phyloP scores from a whole-genome alignment of 345 rosid species.

The Eucalyptus regnans region DNA sequence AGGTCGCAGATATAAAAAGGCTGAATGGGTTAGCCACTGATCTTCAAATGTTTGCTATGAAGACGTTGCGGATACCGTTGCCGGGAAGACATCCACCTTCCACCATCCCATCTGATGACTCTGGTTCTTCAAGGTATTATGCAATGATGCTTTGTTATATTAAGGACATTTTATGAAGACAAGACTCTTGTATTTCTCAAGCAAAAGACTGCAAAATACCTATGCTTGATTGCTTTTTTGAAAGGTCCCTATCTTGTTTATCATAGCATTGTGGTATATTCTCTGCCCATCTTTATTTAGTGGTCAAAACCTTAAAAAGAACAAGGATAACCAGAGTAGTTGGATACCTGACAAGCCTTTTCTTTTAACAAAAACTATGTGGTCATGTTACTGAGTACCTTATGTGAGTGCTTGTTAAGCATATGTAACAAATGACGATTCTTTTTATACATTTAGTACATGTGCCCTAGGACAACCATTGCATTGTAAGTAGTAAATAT shows the following conservation, averaged over 20 bases:
- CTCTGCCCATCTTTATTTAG: neutral
- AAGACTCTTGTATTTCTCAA: neutral
- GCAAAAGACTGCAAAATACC: neutral
- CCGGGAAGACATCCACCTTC: conserved; percentile 66
- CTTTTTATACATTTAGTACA: neutral
- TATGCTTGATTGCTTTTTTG: neutral
- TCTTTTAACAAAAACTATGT: neutral
- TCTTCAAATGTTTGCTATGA: conserved; percentile 66
- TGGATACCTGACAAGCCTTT: neutral
- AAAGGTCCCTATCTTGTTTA: neutral
- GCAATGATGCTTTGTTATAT: neutral
- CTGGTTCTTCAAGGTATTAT: conserved; percentile 17
- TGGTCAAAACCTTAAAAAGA: neutral
- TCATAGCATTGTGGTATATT: neutral
- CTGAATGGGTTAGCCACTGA: conserved; percentile 59
- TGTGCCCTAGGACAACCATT: neutral
- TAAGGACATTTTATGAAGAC: neutral
- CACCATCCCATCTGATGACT: conserved; percentile 9
- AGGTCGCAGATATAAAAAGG: conserved; percentile 54
- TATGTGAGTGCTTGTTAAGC: neutral
- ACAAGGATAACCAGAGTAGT: neutral
- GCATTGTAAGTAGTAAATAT: neutral
- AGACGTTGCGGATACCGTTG: conserved; percentile 39
- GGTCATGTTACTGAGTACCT: neutral
- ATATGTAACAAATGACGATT: neutral